phyloP scores from a whole-genome alignment of 768 basidiomycete genomes.

The Rhizopogon vulgaris region DNA sequence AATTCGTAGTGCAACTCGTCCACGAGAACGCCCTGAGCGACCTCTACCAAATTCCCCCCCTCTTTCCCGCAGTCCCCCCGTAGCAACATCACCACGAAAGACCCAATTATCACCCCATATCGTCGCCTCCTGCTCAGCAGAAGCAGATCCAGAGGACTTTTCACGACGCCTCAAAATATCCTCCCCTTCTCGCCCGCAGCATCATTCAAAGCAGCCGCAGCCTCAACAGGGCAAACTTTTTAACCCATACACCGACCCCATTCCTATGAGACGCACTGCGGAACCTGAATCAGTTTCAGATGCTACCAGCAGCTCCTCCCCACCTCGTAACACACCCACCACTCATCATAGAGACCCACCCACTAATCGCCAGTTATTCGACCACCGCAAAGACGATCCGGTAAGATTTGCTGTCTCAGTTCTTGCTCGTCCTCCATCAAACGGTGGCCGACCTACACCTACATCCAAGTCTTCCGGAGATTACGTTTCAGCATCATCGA shows the following conservation, averaged over 20 bases:
- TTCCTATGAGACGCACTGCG: conserved; percentile 52
- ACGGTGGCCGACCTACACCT: conserved; percentile 36
- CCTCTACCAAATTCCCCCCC: conserved; percentile 24
- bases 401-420: conserved; percentile 61
- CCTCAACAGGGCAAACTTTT: conserved; percentile 45
- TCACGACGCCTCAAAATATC: conserved; percentile 68
- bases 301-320: conserved; percentile 44
- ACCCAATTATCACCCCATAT: conserved; percentile 28
- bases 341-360: conserved; percentile 30
- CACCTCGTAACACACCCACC: conserved; percentile 23
- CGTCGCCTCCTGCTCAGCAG: conserved; percentile 35
- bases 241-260: conserved; percentile 67
- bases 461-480: conserved; percentile 62
- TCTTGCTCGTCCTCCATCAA: conserved; percentile 41
- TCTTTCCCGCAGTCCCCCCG: conserved; percentile 19
- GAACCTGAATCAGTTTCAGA: conserved; percentile 68
- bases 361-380: conserved; percentile 61
- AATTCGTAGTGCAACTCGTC: conserved; percentile 35
- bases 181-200: conserved; percentile 34
- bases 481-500: conserved; percentile 68
- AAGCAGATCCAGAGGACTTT: conserved; percentile 69
- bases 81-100: conserved; percentile 26
- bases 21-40: conserved; percentile 43
- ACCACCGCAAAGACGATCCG: conserved; percentile 88
- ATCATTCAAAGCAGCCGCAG: conserved; percentile 29